phyloP scores from a whole-genome alignment of 1,284 basidiomycete species.

The Ganoderma leucocontextum region DNA sequence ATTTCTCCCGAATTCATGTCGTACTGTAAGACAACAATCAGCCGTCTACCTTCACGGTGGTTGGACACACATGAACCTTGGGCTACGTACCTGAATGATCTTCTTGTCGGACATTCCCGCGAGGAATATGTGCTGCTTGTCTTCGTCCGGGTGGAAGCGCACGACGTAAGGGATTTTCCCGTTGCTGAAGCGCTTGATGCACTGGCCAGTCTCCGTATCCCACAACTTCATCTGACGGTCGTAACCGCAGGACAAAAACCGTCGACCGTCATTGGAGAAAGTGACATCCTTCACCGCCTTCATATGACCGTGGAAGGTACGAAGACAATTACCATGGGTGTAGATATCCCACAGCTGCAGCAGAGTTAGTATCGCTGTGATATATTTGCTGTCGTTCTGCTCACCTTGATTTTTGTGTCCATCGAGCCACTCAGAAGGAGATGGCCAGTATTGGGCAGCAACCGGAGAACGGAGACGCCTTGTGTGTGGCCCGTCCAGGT shows the following conservation, averaged over 20 bases:
- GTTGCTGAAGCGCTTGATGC: conserved; percentile 94
- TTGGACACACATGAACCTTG: neutral
- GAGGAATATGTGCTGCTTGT: conserved; percentile 96
- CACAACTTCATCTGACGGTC: conserved; percentile 98
- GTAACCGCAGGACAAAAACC: conserved; percentile 93
- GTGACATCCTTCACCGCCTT: conserved; percentile 97
- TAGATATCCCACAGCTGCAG: conserved; percentile 96
- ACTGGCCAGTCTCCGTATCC: conserved; percentile 99
- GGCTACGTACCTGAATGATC: conserved; percentile 85
- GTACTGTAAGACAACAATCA: conserved; percentile 63
- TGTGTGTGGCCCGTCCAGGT: conserved; percentile 99
- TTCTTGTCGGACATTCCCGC: conserved; percentile 99
- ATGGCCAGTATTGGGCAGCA: conserved; percentile 95
- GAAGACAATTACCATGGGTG: conserved; percentile 93
- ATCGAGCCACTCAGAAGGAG: conserved; percentile 93
- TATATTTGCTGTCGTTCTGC: conserved; percentile 32
- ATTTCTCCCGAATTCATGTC: conserved; percentile 94
- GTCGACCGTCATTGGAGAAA: conserved; percentile 92
- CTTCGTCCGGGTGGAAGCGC: conserved; percentile 94
- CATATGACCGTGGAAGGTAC: conserved; percentile 97
- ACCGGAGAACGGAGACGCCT: conserved; percentile 91
- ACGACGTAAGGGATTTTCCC: conserved; percentile 97
- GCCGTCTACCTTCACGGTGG: conserved; percentile 1
- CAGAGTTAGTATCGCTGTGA: conserved; percentile 14
- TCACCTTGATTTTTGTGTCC: conserved; percentile 98